phyloP scores from a whole-genome alignment of 2,329 filamentous ascomycete genomes.

The Xylaria sp. region DNA sequence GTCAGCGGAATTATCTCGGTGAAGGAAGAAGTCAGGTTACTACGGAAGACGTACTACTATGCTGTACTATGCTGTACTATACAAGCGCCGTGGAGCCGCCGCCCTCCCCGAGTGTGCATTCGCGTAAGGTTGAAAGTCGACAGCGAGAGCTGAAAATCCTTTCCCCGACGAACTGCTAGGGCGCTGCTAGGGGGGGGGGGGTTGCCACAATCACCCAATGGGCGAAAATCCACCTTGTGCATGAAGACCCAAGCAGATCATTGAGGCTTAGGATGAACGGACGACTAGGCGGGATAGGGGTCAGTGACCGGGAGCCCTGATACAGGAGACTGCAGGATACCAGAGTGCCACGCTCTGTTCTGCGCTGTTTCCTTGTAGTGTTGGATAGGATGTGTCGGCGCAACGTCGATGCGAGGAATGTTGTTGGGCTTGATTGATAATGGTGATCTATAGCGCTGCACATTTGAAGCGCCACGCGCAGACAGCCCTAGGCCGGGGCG shows the following conservation, averaged over 20 bases:
- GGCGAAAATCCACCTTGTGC: conserved; percentile 6
- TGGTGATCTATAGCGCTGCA: too few relatives aligned
- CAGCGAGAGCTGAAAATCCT: not conserved
- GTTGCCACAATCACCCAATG: not conserved
- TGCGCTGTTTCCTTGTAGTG: too few relatives aligned
- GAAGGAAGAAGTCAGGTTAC: not conserved
- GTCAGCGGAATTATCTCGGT: conserved; percentile 10
- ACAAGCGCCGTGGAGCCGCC: conserved; percentile 5
- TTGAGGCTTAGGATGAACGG: conserved; percentile 21
- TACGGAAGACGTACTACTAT: not conserved
- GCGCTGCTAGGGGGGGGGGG: too few relatives aligned
- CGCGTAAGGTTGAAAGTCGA: not conserved
- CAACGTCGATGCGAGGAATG: too few relatives aligned
- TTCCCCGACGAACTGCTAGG: too few relatives aligned
- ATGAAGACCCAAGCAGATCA: conserved; percentile 20
- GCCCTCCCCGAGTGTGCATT: conserved; percentile 2
- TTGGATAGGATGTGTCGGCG: too few relatives aligned
- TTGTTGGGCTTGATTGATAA: too few relatives aligned
- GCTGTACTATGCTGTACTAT: not conserved
- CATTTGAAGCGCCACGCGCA: too few relatives aligned
- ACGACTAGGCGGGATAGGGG: not conserved
- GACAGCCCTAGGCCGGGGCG: not conserved
- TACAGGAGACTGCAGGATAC: not conserved
- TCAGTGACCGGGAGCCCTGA: not conserved
- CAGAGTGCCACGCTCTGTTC: too few relatives aligned